Evolutionary conservation across 192 early-diverging fungal species (phyloP).

Genomic region (Pilobolus umbonatus): DNA sequence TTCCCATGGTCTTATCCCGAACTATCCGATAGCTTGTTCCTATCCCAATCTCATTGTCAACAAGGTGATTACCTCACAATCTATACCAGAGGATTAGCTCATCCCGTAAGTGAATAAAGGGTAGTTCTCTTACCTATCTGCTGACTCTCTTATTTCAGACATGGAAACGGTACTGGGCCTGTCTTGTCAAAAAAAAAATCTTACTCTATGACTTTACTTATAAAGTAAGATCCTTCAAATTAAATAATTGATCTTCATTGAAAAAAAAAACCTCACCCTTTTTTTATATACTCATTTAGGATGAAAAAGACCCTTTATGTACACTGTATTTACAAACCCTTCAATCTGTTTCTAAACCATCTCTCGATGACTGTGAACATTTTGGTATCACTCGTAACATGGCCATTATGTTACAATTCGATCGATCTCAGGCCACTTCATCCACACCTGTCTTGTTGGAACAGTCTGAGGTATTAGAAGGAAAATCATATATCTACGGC

Average conservation of each 20-base stretch:
- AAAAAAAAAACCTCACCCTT: not conserved
- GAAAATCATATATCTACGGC: conserved; percentile 7
- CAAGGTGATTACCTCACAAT: conserved; percentile 7
- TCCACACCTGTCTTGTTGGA: conserved; percentile 2
- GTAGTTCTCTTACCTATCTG: not conserved
- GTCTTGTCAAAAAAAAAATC: not conserved
- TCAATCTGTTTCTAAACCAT: not conserved
- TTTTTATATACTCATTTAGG: not conserved
- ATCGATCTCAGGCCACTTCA: conserved; percentile 1
- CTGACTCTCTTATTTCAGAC: not conserved
- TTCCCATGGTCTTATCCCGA: conserved; percentile 5
- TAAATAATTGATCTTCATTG: not conserved
- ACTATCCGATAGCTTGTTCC: not conserved
- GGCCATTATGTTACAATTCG: conserved; percentile 6
- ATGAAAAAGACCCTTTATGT: conserved; percentile 7
- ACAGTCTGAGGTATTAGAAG: not conserved
- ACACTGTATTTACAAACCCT: not conserved
- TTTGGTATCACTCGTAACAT: conserved; percentile 6
- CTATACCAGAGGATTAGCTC: conserved; percentile 12
- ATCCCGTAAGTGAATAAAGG: not conserved
- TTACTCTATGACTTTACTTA: conserved; percentile 8
- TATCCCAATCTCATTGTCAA: not conserved
- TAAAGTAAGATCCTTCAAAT: conserved; percentile 1
- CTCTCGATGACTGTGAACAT: conserved; percentile 13
- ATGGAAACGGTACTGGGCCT: conserved; percentile 13